Percentiles rank a stretch among this genome's conserved stretches.
Conservation (phyloP, 2,329 filamentous ascomycete species). For the Alternaria viburni region DNA sequence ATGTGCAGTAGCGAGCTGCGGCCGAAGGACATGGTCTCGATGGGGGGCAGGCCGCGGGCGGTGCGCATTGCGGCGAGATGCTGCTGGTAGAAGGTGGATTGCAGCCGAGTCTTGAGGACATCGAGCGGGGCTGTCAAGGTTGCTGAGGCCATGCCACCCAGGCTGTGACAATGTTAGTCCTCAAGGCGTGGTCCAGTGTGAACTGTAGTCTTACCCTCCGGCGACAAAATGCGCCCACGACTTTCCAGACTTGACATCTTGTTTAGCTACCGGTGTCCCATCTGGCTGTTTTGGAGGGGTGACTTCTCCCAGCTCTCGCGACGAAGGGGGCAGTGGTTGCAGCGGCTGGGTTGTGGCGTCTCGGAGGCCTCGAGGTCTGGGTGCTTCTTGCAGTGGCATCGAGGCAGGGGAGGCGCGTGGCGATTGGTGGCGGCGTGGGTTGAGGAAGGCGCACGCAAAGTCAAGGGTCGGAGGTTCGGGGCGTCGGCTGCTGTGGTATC, state of each 20-base stretch:
- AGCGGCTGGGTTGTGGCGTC: constrained; percentile 32
- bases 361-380: constrained; percentile 37
- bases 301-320: constrained; percentile 66
- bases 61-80: constrained; percentile 74
- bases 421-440: constrained; percentile 1
- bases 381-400: constrained; percentile 47
- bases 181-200: constrained; percentile 27
- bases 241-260: constrained; percentile 61
- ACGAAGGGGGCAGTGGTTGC: constrained; percentile 53
- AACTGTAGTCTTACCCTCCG: constrained; percentile 69
- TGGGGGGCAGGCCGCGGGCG: constrained; percentile 62
- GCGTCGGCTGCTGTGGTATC: neutral
- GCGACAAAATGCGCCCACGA: constrained; percentile 93
- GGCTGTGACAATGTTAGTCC: constrained; percentile 57
- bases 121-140: constrained; percentile 94
- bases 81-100: constrained; percentile 92
- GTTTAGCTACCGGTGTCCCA: constrained; percentile 47
- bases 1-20: constrained; percentile 76
- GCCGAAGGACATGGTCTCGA: constrained; percentile 66
- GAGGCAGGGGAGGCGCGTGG: constrained; percentile 22
- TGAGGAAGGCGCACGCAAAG: constrained; percentile 5
- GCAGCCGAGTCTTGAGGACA: constrained; percentile 89
- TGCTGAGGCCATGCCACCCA: constrained; percentile 89
- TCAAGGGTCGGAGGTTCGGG: neutral
- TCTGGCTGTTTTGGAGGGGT: constrained; percentile 54